Evolutionary conservation across 345 rosid genomes (phyloP), one percentile per base, ranked within the genome.

Genomic region (Chamaenerion angustifolium): DNA sequence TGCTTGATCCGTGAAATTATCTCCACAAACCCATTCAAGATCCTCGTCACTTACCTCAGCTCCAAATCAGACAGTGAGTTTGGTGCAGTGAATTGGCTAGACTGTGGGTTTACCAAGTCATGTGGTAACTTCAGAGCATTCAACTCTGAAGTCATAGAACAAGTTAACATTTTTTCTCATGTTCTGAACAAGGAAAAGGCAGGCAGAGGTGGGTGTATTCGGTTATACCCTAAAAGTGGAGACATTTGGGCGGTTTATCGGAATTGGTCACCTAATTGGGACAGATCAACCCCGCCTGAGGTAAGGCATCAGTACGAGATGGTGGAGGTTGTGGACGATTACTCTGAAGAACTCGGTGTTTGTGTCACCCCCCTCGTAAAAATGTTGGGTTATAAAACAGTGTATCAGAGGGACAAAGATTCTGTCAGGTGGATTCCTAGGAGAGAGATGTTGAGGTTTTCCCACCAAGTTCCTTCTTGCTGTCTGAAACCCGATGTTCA

Each of bases 101-200:
- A 83, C 52, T 75, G 68, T 17, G 95, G 95, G 51, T 86, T 86
- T 65, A 86, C 95, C 45, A 92, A 92, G 67, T 92, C 98, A 16
- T 92, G 98, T 43, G 98, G 98, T 44, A 88, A 84, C 73, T 92
- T 92, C 68, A 84, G 98, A 75, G 89, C 95, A 18, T 64, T 64
- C 49, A 84, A 63, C 71, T 68, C 93, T 48, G 98, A 92, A 58
- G 43, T 77, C 54, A 70, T 82, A 44, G 98, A 92, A 21, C 96
- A 92, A 44, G 95, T 92, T 41, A 92, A 92, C 74, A 71, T 87
- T 52, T 92, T 92, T 69, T 92, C 98, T 21, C 98, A 92, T 70
- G 75, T 92, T 45, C 65, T 87, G 60, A 76, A 61, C 67, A 89
- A 82, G 40, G 82, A 76, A 67, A 92, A 87, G 66, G 83, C 98